Conservation (phyloP, 2,329 filamentous ascomycete genomes). For the Apiospora aurea region DNA sequence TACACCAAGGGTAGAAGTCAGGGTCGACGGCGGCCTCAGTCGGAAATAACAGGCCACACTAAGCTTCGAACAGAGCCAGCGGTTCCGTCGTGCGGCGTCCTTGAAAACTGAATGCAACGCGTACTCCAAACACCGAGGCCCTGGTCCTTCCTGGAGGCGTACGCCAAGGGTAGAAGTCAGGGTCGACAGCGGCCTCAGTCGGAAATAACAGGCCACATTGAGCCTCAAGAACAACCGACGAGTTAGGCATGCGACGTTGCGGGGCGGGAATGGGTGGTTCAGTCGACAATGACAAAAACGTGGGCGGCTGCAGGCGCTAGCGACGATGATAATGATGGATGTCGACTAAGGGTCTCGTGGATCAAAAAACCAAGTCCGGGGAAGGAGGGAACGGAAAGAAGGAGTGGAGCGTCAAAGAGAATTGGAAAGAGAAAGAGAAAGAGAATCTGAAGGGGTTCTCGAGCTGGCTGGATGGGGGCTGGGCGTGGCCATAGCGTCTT, state of each 20-base stretch:
- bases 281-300: constrained; percentile 3
- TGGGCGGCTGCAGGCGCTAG: background rate
- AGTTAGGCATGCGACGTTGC: background rate
- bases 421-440: background rate
- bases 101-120: background rate
- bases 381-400: background rate
- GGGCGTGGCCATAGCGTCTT: background rate
- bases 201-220: too few species aligned
- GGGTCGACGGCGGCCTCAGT: too few species aligned
- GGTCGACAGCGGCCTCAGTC: too few species aligned
- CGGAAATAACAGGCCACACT: too few species aligned
- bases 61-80: background rate
- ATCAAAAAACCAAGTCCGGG: background rate
- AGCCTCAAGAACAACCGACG: background rate
- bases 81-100: background rate
- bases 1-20: too few species aligned
- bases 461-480: background rate
- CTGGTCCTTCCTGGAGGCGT: constrained; percentile 4
- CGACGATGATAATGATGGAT: background rate
- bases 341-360: background rate
- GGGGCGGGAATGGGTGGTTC: background rate
- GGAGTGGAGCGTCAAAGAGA: background rate
- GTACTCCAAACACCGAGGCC: background rate
- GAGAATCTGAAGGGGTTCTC: background rate
- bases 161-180: too few species aligned